Conservation (phyloP, 192 early-diverging fungal genomes). For the Piromyces sp. region DNA sequence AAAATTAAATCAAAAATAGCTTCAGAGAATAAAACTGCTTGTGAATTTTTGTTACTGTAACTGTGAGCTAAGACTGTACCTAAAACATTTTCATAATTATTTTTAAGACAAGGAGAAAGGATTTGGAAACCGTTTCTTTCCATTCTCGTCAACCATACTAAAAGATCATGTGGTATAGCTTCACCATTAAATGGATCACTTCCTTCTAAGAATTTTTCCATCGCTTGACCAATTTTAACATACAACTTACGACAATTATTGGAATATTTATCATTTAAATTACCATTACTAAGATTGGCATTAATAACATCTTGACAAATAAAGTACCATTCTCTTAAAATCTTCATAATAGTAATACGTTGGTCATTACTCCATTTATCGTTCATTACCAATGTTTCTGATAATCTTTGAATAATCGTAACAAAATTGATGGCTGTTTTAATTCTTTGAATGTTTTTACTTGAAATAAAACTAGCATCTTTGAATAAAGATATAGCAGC, state of each 20-base stretch:
- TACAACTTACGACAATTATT: slow-evolving; percentile 6
- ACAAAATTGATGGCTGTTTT: slow-evolving; percentile 22
- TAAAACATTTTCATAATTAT: slow-evolving; percentile 22
- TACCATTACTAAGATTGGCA: slow-evolving; percentile 1
- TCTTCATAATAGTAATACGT: slow-evolving; percentile 6
- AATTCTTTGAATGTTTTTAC: slow-evolving; percentile 8
- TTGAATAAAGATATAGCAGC: not conserved
- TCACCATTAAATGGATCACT: slow-evolving; percentile 17
- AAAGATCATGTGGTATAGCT: slow-evolving; percentile 8
- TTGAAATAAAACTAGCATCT: slow-evolving; percentile 9
- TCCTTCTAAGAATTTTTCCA: slow-evolving; percentile 14
- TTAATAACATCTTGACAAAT: slow-evolving; percentile 3
- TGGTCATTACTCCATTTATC: not conserved
- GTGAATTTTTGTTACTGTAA: slow-evolving; percentile 14
- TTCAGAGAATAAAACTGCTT: not conserved
- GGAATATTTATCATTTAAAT: not conserved
- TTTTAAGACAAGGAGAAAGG: slow-evolving; percentile 16
- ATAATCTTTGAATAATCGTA: slow-evolving; percentile 13
- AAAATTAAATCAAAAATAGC: slow-evolving; percentile 16
- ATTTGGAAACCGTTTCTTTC: slow-evolving; percentile 18
- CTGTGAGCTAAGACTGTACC: slow-evolving; percentile 21
- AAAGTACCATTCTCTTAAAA: slow-evolving; percentile 13
- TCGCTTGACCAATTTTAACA: slow-evolving; percentile 15
- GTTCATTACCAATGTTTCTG: not conserved
- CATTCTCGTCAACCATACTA: slow-evolving; percentile 18